Percentiles rank a stretch among this genome's conserved stretches.
Conservation (phyloP, 805 yeast genomes). For the Yarrowia sp. region DNA sequence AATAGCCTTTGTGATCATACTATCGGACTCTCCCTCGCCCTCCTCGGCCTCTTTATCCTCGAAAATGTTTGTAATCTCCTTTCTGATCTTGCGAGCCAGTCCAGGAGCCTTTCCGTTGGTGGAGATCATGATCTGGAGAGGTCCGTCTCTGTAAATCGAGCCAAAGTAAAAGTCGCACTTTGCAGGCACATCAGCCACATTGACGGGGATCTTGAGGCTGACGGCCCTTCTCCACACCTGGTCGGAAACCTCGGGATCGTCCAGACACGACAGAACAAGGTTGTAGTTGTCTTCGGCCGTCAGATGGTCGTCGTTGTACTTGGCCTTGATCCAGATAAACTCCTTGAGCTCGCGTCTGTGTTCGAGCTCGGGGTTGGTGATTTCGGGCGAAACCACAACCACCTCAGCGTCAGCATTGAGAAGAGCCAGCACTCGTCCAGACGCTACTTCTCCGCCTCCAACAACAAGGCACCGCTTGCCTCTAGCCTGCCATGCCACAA, state of each 20-base stretch:
- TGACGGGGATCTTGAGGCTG: constrained; percentile 62
- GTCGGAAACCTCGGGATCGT: constrained; percentile 67
- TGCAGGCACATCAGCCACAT: constrained; percentile 85
- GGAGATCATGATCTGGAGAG: constrained; percentile 78
- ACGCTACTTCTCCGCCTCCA: constrained; percentile 75
- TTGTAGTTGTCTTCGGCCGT: constrained; percentile 58
- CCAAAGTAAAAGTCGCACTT: constrained; percentile 88
- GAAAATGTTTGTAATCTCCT: constrained; percentile 52
- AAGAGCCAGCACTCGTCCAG: constrained; percentile 70
- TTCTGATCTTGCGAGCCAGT: constrained; percentile 67
- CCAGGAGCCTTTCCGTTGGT: constrained; percentile 86
- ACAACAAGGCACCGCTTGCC: constrained; percentile 71
- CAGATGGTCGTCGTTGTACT: constrained; percentile 43
- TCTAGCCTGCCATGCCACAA: constrained; percentile 78
- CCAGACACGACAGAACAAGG: constrained; percentile 75
- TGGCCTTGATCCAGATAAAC: constrained; percentile 43
- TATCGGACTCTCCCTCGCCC: constrained; percentile 53
- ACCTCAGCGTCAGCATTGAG: constrained; percentile 73
- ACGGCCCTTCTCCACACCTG: constrained; percentile 61
- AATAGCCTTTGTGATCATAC: constrained; percentile 47
- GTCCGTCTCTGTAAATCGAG: constrained; percentile 73
- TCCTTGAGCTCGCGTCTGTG: constrained; percentile 42
- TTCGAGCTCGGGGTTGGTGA: constrained; percentile 54
- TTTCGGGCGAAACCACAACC: constrained; percentile 64
- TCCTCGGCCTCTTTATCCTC: constrained; percentile 52